A percentile compares a stretch with the other conserved stretches of the same genome.
Evolutionary conservation across 2,329 filamentous ascomycete species (phyloP).

Genomic region (Fusarium annulatum): DNA sequence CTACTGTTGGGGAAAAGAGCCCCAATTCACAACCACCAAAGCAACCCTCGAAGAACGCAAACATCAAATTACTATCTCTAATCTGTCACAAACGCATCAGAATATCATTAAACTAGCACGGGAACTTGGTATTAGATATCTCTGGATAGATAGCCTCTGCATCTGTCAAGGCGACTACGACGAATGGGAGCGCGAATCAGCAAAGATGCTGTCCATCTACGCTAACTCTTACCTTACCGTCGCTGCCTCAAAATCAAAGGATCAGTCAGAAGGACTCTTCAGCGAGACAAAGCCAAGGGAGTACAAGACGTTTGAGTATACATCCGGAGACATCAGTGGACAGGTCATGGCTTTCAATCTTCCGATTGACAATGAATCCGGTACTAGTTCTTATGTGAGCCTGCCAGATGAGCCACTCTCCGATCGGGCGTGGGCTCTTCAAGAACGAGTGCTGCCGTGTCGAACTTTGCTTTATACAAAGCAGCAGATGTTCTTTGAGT

Average conservation of each 20-base stretch:
- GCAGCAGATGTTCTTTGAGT: not conserved
- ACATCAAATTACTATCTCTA: not conserved
- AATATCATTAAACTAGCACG: not conserved
- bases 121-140: fast-evolving
- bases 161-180: conserved; percentile 4
- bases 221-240: not conserved
- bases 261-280: not conserved
- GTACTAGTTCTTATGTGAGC: not conserved
- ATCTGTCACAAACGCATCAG: not conserved
- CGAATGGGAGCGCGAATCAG: conserved; percentile 7
- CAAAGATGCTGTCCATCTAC: not conserved
- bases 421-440: not conserved
- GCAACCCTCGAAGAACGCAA: conserved; percentile 1
- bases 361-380: not conserved
- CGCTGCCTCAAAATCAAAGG: not conserved
- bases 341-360: not conserved
- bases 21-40: not conserved
- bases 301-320: not conserved
- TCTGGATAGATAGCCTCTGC: conserved; percentile 13
- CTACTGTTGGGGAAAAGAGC: conserved; percentile 2
- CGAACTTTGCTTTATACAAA: not conserved
- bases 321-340: not conserved
- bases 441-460: not conserved
- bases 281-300: fast-evolving
- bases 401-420: not conserved